A percentile compares a stretch with the other conserved stretches of the same genome.
Conservation (phyloP, 352 stramenopile genomes). For the Phytopythium kandeliae region DNA sequence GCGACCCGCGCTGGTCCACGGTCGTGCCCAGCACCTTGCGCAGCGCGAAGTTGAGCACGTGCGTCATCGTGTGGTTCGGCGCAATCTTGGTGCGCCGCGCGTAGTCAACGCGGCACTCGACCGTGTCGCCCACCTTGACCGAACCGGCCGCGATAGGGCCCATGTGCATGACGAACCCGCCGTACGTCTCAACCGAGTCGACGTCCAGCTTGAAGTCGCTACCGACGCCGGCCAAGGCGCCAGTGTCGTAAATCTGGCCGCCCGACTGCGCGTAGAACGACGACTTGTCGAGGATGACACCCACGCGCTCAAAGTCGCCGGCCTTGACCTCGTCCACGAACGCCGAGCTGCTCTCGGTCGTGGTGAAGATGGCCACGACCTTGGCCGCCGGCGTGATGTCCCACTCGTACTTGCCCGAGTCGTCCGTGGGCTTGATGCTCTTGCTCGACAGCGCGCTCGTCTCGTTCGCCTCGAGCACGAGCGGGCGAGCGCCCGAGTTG, state of each 20-base stretch:
- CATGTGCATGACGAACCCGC: conserved; percentile 21
- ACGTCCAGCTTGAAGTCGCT: conserved; percentile 34
- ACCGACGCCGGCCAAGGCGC: conserved; percentile 43
- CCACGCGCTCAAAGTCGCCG: conserved; percentile 85
- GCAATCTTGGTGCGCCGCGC: conserved; percentile 38
- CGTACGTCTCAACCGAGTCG: conserved; percentile 14
- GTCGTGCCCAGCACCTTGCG: conserved; percentile 61
- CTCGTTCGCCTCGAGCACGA: conserved; percentile 88
- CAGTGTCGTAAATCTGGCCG: conserved; percentile 95
- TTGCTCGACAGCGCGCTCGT: conserved; percentile 85
- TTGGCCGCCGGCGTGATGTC: conserved; percentile 72
- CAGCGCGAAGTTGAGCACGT: conserved; percentile 67
- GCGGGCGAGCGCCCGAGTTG: conserved; percentile 24
- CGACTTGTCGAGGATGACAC: conserved; percentile 96
- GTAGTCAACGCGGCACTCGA: conserved; percentile 26
- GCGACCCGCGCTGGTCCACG: conserved; percentile 66
- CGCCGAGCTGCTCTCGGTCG: conserved; percentile 80
- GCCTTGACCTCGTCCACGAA: conserved; percentile 74
- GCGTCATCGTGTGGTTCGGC: conserved; percentile 74
- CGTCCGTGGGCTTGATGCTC: conserved; percentile 87
- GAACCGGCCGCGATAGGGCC: conserved; percentile 55
- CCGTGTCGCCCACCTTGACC: conserved; percentile 36
- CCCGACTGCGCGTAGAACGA: conserved; percentile 98
- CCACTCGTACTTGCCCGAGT: conserved; percentile 94
- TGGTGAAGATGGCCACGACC: conserved; percentile 93